phyloP scores from a whole-genome alignment of 31 red algal genomes.

The Endocladia muricata region DNA sequence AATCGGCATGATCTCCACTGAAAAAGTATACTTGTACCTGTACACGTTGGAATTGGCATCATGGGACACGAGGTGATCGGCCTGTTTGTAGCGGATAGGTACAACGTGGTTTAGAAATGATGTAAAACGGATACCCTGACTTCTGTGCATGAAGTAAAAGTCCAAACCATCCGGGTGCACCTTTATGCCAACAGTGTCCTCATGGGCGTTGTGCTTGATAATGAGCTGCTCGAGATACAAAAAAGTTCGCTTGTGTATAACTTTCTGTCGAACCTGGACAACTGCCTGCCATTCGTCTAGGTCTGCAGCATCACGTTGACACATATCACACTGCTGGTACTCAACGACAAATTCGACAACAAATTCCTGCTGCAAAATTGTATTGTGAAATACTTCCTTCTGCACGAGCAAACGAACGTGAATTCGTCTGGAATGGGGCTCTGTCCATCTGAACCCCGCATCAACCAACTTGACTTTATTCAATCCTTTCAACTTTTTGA shows the following conservation, averaged over 20 bases:
- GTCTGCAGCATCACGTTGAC: constrained; percentile 94
- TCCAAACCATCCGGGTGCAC: constrained; percentile 91
- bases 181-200: constrained; percentile 92
- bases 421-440: constrained; percentile 96
- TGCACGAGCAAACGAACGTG: constrained; percentile 89
- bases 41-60: constrained; percentile 93
- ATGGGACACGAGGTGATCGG: constrained; percentile 97
- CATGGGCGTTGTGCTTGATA: constrained; percentile 94
- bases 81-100: constrained; percentile 78
- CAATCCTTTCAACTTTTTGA: constrained; percentile 88
- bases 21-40: constrained; percentile 99
- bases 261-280: constrained; percentile 97
- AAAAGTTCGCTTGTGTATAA: constrained; percentile 96
- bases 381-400: constrained; percentile 91
- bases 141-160: constrained; percentile 94
- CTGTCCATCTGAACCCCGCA: constrained; percentile 98
- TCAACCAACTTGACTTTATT: constrained; percentile 96
- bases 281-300: constrained; percentile 99
- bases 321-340: constrained; percentile 96
- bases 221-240: constrained; percentile 98
- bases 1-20: constrained; percentile 90
- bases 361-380: constrained; percentile 96
- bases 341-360: constrained; percentile 94
- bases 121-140: constrained; percentile 79
- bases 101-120: constrained; percentile 87